Evolutionary conservation across 2,329 filamentous ascomycete genomes (phyloP).

Genomic region (Pleoardoris graminearum): DNA sequence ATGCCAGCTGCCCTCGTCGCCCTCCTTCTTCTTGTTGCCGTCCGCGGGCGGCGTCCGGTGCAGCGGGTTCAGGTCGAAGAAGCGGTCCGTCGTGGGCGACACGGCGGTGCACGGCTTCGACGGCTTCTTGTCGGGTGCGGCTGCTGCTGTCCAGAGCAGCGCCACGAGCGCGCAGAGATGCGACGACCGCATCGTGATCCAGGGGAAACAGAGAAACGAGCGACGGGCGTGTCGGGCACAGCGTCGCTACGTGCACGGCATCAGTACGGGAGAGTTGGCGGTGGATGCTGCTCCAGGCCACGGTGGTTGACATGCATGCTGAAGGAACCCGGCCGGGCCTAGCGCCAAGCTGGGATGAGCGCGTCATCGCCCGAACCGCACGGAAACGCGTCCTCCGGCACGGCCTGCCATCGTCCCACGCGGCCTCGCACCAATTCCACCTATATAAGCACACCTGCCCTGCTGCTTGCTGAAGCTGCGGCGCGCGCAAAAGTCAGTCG

Average conservation of each 20-base stretch:
- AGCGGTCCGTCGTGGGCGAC: slow-evolving; percentile 63
- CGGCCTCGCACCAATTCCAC: background rate
- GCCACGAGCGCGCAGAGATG: slow-evolving; percentile 32
- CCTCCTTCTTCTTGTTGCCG: slow-evolving; percentile 53
- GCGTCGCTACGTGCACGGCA: slow-evolving; percentile 1
- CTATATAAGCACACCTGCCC: slow-evolving; percentile 13
- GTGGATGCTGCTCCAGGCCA: slow-evolving; percentile 7
- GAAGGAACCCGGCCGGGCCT: background rate
- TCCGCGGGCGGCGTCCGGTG: slow-evolving; percentile 53
- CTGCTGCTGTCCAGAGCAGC: slow-evolving; percentile 42
- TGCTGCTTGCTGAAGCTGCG: background rate
- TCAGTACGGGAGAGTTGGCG: background rate
- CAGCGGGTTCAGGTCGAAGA: slow-evolving; percentile 65
- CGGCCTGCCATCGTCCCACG: slow-evolving; percentile 24
- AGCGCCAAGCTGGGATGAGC: slow-evolving; percentile 9
- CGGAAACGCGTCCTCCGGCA: slow-evolving; percentile 24
- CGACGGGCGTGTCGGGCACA: slow-evolving; percentile 7
- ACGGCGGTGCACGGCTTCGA: slow-evolving; percentile 63
- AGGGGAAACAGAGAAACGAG: slow-evolving; percentile 9
- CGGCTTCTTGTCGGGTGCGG: slow-evolving; percentile 50
- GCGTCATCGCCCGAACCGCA: slow-evolving; percentile 22
- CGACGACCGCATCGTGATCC: slow-evolving; percentile 35
- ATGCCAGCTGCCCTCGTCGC: slow-evolving; percentile 63
- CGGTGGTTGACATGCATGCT: slow-evolving; percentile 5
- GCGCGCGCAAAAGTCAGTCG: background rate